Evolutionary conservation across 306 rosid species (phyloP), one percentile per base, ranked within the genome.

Genomic region (Dicorynia guianensis): DNA sequence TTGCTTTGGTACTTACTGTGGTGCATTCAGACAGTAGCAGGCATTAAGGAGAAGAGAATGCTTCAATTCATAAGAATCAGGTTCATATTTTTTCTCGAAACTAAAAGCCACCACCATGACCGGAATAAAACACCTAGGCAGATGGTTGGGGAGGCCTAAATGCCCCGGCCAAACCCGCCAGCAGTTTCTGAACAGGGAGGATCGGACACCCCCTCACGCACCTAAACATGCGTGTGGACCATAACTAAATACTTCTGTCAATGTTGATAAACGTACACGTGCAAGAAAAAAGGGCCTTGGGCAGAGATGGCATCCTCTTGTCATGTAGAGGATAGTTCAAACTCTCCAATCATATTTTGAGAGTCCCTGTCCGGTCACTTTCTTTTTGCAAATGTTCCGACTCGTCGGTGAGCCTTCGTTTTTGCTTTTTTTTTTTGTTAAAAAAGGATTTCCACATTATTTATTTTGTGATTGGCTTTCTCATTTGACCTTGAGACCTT

Each of bases 181-280:
- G 2, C 30, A 25, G 30, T 25, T 25, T 15, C 33, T 18, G 63
- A 11, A 35, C 19, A 60, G 3, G 10, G 69, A 44, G 40, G 20
- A 13, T 2, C 4, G 19, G 9, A 53, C 10, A 30, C 0, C 4
- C 2, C 30, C 30, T 25, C 35, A 59, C 76, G 76, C 58, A 6
- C 30, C 7, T 33, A 49, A 20, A 20, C 5, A 3, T 7, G 65
- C 59, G 76, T 14, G 72, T 69, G 54, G 71, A 15, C 0, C 11
- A 30, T n/a, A 50, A 39, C 20, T 0, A 20, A 7, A 8, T 17
- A 5, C 0, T 4, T 57, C 25, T 13, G 34, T 56, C 38, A 13
- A 36, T 71, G 40, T 25, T 42, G 56, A 38, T 11, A 10, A 71
- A 38, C n/a, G 67, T 49, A 5, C 74, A 72, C 63, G 63, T 72